phyloP scores from a whole-genome alignment of 805 yeast species.

The Maudiozyma barnettii region DNA sequence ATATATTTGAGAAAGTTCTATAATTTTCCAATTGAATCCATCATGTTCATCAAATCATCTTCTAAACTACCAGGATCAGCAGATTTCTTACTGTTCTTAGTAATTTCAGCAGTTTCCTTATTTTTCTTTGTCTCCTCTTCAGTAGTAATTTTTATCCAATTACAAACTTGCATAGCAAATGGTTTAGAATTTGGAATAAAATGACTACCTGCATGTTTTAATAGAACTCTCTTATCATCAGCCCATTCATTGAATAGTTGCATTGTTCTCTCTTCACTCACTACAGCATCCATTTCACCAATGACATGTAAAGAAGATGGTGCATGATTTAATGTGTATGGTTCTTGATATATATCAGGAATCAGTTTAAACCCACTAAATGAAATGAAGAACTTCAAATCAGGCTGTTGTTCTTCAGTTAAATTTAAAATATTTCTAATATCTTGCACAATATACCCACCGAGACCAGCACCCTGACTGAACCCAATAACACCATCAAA shows the following conservation, averaged over 20 bases:
- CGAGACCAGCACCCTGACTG: constrained; percentile 87
- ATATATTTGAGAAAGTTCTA: background rate
- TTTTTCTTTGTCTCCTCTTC: background rate
- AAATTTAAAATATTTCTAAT: constrained; percentile 36
- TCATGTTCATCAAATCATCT: constrained; percentile 31
- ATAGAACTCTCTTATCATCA: constrained; percentile 33
- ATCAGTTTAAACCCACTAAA: constrained; percentile 54
- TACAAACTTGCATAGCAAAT: constrained; percentile 27
- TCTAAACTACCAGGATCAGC: constrained; percentile 11
- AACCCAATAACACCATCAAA: constrained; percentile 82
- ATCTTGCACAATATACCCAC: constrained; percentile 50
- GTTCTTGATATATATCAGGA: constrained; percentile 16
- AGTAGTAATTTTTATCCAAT: constrained; percentile 25
- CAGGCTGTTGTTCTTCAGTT: constrained; percentile 33
- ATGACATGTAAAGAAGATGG: constrained; percentile 58
- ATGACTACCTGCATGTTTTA: constrained; percentile 93
- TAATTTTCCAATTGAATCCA: constrained; percentile 33
- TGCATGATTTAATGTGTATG: constrained; percentile 16
- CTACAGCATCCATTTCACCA: constrained; percentile 86
- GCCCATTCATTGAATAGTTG: constrained; percentile 44
- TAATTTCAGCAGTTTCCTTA: background rate
- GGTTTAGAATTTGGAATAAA: constrained; percentile 80
- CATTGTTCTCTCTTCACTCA: constrained; percentile 58
- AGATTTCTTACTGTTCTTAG: background rate
- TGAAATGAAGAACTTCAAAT: constrained; percentile 57